Evolutionary conservation across 2,329 filamentous ascomycete genomes (phyloP).

Genomic region (Cryoendolithus antarcticus): DNA sequence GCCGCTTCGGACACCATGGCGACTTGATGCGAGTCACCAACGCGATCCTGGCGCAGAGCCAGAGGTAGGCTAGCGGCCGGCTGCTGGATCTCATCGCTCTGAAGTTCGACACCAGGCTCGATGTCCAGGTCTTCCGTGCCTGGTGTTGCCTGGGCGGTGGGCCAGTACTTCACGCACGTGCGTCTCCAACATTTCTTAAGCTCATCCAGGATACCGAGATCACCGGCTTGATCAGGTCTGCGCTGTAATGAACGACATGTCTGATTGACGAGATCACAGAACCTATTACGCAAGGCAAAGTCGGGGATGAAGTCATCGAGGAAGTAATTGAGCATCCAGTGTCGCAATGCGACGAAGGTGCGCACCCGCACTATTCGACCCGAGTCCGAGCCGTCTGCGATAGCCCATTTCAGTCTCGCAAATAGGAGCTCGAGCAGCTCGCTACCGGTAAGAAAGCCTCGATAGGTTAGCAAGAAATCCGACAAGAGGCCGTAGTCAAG

Average conservation of each 20-base stretch:
- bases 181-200: conserved; percentile 96
- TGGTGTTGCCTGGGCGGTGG: conserved; percentile 49
- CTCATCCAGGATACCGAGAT: conserved; percentile 80
- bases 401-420: conserved; percentile 75
- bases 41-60: background rate
- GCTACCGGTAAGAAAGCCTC: conserved; percentile 65
- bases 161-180: conserved; percentile 83
- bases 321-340: conserved; percentile 98
- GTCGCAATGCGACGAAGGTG: conserved; percentile 85
- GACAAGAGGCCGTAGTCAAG: conserved; percentile 94
- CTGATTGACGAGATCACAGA: conserved; percentile 68
- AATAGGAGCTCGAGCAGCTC: conserved; percentile 76
- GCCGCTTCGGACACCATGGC: conserved; percentile 4
- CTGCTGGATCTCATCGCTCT: conserved; percentile 1
- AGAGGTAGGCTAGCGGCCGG: background rate
- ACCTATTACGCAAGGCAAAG: conserved; percentile 59
- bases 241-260: conserved; percentile 41
- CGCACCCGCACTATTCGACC: conserved; percentile 91
- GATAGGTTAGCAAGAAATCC: conserved; percentile 94
- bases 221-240: conserved; percentile 42
- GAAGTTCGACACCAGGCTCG: conserved; percentile 52
- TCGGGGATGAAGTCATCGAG: conserved; percentile 81
- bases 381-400: conserved; percentile 65
- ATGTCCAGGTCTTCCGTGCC: conserved; percentile 53
- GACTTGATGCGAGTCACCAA: conserved; percentile 5